phyloP scores from a whole-genome alignment of 352 stramenopile genomes.

The Lagenidium sp. region DNA sequence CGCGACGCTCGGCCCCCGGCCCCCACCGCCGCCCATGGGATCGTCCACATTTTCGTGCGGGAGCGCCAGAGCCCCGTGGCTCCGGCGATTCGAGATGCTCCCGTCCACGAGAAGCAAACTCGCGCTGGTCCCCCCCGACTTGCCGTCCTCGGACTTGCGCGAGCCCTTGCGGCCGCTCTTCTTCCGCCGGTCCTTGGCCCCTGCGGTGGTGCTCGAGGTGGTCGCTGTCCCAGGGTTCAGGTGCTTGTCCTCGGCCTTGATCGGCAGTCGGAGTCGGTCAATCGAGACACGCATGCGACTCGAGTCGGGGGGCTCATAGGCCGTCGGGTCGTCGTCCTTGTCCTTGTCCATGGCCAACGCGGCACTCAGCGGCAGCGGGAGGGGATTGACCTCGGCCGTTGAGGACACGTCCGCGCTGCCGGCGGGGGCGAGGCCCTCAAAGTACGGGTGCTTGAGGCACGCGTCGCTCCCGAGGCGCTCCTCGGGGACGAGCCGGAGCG shows the following conservation, averaged over 20 bases:
- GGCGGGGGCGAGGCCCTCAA: constrained; percentile 44
- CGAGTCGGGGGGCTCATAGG: background rate
- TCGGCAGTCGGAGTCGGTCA: constrained; percentile 1
- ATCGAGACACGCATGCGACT: constrained; percentile 2
- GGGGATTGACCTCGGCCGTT: constrained; percentile 11
- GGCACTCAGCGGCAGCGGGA: too few relatives aligned
- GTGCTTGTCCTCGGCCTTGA: constrained; percentile 12
- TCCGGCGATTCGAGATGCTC: constrained; percentile 5
- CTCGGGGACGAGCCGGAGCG: constrained; percentile 68
- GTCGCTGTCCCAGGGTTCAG: too few relatives aligned
- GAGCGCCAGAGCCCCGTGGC: constrained; percentile 3
- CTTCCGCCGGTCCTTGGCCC: constrained; percentile 10
- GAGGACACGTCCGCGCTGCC: background rate
- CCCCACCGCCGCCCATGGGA: background rate
- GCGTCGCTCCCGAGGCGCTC: constrained; percentile 68
- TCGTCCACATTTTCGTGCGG: background rate
- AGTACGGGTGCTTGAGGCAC: constrained; percentile 84
- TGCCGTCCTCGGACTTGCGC: constrained; percentile 8
- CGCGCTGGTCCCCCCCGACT: background rate
- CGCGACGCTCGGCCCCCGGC: background rate
- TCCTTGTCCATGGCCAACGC: constrained; percentile 8
- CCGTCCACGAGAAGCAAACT: background rate
- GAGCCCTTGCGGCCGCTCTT: constrained; percentile 11
- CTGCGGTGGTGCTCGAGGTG: background rate
- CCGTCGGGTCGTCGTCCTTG: background rate